These are phyloP conservation scores for Aspergillus saccharolyticus DNA, from an alignment of 495 filamentous ascomycete species.

Conservation along the genomic window DNA sequence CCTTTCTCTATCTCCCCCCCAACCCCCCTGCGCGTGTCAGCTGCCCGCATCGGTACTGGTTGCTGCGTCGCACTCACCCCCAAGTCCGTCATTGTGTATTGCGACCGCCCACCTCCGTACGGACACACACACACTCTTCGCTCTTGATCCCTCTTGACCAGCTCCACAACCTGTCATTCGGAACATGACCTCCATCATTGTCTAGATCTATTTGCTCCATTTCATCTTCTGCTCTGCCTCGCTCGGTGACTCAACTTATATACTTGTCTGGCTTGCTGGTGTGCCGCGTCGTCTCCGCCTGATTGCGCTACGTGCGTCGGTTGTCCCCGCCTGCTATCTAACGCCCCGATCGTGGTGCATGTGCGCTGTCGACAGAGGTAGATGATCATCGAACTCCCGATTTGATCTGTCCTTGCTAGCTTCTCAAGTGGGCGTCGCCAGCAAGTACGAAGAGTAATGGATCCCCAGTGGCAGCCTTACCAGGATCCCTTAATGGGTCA, in stretches of 20 bases:
- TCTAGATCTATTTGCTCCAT: slow-evolving; percentile 20
- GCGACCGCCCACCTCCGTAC: slow-evolving; percentile 16
- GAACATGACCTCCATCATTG: slow-evolving; percentile 31
- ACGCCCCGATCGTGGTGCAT: slow-evolving; percentile 31
- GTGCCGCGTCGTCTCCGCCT: slow-evolving; percentile 19
- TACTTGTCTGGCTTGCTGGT: slow-evolving; percentile 18
- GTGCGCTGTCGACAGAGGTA: slow-evolving; percentile 27
- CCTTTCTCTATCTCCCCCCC: slow-evolving; percentile 9
- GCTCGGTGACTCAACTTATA: slow-evolving; percentile 11
- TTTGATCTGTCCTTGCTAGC: slow-evolving; percentile 6
- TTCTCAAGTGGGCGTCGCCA: slow-evolving; percentile 5
- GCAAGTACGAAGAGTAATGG: slow-evolving; percentile 31
- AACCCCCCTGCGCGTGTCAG: slow-evolving; percentile 5
- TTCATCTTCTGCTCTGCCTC: neutral
- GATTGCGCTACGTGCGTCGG: slow-evolving; percentile 30
- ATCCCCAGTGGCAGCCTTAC: slow-evolving; percentile 51
- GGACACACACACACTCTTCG: slow-evolving; percentile 4
- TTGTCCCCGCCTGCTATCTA: slow-evolving; percentile 28
- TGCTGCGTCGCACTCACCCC: slow-evolving; percentile 18
- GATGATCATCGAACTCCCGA: slow-evolving; percentile 14
- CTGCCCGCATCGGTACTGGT: slow-evolving; percentile 5
- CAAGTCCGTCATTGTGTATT: slow-evolving; percentile 13
- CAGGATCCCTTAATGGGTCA: slow-evolving; percentile 43
- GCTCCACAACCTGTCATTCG: slow-evolving; percentile 1
- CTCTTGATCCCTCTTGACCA: slow-evolving; percentile 1